phyloP scores from a whole-genome alignment of 768 basidiomycete species.

The Boletus subcaerulescens region DNA sequence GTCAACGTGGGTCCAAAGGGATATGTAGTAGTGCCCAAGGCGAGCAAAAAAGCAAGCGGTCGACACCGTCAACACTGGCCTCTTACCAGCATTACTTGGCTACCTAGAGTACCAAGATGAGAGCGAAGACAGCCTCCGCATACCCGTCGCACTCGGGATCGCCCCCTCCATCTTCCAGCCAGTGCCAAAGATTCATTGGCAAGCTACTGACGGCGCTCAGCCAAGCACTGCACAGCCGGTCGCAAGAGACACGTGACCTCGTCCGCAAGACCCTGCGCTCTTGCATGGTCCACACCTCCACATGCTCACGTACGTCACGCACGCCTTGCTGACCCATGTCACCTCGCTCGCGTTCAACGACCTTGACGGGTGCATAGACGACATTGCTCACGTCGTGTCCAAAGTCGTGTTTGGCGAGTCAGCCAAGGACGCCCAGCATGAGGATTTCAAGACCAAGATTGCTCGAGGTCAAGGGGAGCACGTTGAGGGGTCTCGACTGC shows the following conservation, averaged over 20 bases:
- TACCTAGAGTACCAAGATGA: conserved; percentile 84
- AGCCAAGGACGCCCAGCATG: conserved; percentile 80
- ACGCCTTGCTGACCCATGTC: conserved; percentile 78
- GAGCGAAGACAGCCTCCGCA: conserved; percentile 79
- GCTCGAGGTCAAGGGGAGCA: conserved; percentile 83
- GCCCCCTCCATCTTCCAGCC: conserved; percentile 71
- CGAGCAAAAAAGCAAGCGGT: too few relatives aligned
- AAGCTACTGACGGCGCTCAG: conserved; percentile 80
- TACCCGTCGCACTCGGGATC: conserved; percentile 86
- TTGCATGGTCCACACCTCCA: conserved; percentile 92
- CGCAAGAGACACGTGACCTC: conserved; percentile 89
- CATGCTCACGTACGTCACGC: conserved; percentile 80
- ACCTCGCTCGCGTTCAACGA: conserved; percentile 59
- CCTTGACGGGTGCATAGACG: conserved; percentile 75
- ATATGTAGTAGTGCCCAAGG: too few relatives aligned
- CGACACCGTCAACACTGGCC: too few relatives aligned
- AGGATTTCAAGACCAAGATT: conserved; percentile 94
- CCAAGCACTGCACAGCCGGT: conserved; percentile 89
- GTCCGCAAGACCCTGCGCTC: conserved; percentile 79
- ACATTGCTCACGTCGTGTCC: conserved; percentile 75
- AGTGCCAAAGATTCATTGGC: conserved; percentile 56
- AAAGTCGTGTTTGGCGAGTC: conserved; percentile 96
- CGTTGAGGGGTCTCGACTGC: conserved; percentile 79
- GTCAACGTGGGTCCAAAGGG: too few relatives aligned
- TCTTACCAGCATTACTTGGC: conserved; percentile 75